These are phyloP conservation scores for Myxozyma mucilagina DNA, from an alignment of 805 yeast genomes.

Conservation along the genomic window DNA sequence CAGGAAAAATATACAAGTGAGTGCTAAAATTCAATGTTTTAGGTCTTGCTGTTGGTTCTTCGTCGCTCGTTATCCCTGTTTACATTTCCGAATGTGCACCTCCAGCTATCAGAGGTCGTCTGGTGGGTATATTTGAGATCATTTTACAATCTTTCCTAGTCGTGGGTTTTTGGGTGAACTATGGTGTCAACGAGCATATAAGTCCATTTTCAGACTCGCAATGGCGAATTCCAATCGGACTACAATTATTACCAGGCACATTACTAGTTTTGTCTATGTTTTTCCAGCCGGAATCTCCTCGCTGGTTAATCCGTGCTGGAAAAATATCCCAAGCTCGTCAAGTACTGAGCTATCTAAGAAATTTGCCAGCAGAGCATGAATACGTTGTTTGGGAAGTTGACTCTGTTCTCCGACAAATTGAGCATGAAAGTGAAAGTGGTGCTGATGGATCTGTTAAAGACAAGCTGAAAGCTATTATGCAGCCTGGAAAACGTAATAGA, in stretches of 20 bases:
- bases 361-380: slow-evolving; percentile 42
- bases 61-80: slow-evolving; percentile 65
- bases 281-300: slow-evolving; percentile 45
- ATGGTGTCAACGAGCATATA: slow-evolving; percentile 47
- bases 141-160: slow-evolving; percentile 62
- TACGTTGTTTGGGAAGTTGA: slow-evolving; percentile 35
- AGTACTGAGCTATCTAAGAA: slow-evolving; percentile 44
- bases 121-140: slow-evolving; percentile 63
- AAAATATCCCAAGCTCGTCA: slow-evolving; percentile 46
- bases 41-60: slow-evolving; percentile 60
- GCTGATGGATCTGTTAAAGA: slow-evolving; percentile 6
- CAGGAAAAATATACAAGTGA: background rate
- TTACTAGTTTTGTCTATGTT: slow-evolving; percentile 48
- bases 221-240: slow-evolving; percentile 63
- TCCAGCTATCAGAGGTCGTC: slow-evolving; percentile 56
- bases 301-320: slow-evolving; percentile 48
- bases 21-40: background rate
- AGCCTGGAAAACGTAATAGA: slow-evolving; percentile 16
- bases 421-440: slow-evolving; percentile 12
- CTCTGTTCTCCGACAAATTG: slow-evolving; percentile 46
- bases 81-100: slow-evolving; percentile 66
- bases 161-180: slow-evolving; percentile 57
- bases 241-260: slow-evolving; percentile 56
- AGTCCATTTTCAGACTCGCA: slow-evolving; percentile 60
- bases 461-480: background rate